phyloP scores from a whole-genome alignment of 495 filamentous ascomycete species.

The Lophiotrema nucula region DNA sequence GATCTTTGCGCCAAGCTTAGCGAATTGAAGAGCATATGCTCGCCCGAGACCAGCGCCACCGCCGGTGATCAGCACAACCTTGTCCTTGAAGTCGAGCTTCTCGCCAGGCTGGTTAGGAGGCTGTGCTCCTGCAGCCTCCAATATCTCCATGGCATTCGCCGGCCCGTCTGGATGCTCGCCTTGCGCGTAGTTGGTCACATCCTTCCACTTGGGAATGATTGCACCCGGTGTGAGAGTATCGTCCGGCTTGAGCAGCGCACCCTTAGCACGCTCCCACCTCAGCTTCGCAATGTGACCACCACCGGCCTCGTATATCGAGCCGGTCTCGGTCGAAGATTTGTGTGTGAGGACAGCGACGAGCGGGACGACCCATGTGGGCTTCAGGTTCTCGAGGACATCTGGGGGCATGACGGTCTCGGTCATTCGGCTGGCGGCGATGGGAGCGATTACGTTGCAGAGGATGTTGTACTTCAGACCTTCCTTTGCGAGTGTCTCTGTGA shows the following conservation, averaged over 20 bases:
- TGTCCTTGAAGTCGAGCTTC: slow-evolving; percentile 82
- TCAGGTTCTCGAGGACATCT: slow-evolving; percentile 81
- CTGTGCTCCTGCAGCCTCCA: slow-evolving; percentile 82
- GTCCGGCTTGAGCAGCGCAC: slow-evolving; percentile 87
- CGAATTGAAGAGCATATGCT: slow-evolving; percentile 87
- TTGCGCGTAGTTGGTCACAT: slow-evolving; percentile 82
- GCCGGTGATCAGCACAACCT: slow-evolving; percentile 89
- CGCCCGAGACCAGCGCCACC: slow-evolving; percentile 91
- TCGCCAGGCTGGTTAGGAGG: slow-evolving; percentile 65
- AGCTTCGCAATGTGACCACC: slow-evolving; percentile 92
- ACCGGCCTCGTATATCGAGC: slow-evolving; percentile 89
- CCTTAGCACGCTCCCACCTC: slow-evolving; percentile 91
- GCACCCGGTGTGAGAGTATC: slow-evolving; percentile 83
- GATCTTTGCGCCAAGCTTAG: slow-evolving; percentile 81
- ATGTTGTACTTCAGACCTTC: slow-evolving; percentile 99
- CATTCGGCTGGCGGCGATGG: slow-evolving; percentile 95
- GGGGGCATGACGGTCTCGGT: slow-evolving; percentile 97
- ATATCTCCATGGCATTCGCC: slow-evolving; percentile 81
- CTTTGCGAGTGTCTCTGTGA: slow-evolving; percentile 97
- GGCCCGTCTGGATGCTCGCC: slow-evolving; percentile 82
- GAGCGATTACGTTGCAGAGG: slow-evolving; percentile 90
- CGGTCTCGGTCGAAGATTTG: slow-evolving; percentile 85
- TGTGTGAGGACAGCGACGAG: slow-evolving; percentile 88
- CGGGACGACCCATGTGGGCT: slow-evolving; percentile 95
- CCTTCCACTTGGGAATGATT: slow-evolving; percentile 82